A percentile compares a stretch with the other conserved stretches of the same genome.
phyloP scores from a whole-genome alignment of 2,329 filamentous ascomycete genomes.

The Aureobasidium sp. region DNA sequence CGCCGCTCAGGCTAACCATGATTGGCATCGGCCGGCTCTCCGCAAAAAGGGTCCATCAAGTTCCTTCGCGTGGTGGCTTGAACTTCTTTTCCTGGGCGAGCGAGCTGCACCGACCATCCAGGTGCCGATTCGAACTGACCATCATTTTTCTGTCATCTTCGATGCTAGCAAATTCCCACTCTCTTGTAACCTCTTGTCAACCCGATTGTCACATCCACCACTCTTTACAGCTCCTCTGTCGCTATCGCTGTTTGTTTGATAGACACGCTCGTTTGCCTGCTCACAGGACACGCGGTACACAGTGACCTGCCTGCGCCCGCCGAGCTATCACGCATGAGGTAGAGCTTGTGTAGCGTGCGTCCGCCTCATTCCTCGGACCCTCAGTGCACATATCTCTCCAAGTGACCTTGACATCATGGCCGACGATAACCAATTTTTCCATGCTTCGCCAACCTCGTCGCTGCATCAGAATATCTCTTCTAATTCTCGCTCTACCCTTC shows the following conservation, averaged over 20 bases:
- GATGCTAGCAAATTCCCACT: too few species aligned
- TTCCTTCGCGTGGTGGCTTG: background rate
- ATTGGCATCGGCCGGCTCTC: background rate
- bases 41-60: background rate
- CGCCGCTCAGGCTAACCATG: background rate
- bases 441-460: background rate
- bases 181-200: background rate
- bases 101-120: background rate
- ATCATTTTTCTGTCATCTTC: background rate
- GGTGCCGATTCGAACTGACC: background rate
- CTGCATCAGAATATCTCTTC: background rate
- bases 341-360: constrained; percentile 8
- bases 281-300: background rate
- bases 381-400: background rate
- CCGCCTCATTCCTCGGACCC: constrained; percentile 2
- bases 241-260: background rate
- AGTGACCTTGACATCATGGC: constrained; percentile 10
- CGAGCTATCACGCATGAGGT: constrained; percentile 3
- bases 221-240: background rate
- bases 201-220: background rate
- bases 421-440: constrained; percentile 5
- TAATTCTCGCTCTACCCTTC: background rate
- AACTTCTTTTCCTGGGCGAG: background rate
- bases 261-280: background rate
- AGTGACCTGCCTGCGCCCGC: background rate